Evolutionary conservation across 1,139 yeast species (phyloP).

Genomic region (Candida sanyaensis): DNA sequence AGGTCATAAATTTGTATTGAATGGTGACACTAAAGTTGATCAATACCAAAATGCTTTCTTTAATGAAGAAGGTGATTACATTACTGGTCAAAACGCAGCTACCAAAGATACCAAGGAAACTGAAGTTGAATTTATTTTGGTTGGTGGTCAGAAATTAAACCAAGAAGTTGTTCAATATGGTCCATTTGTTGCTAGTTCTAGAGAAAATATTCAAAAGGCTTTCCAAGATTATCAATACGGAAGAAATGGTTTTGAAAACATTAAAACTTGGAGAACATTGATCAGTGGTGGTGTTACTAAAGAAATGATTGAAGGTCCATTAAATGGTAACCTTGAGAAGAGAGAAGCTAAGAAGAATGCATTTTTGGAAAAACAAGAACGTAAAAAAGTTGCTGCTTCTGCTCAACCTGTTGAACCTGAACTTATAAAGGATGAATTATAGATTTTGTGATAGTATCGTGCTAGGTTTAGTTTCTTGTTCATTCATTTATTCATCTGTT

Average conservation of each 20-base stretch:
- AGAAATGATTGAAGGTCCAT: constrained; percentile 43
- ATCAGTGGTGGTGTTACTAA: constrained; percentile 62
- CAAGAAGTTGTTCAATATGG: constrained; percentile 88
- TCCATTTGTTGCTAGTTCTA: constrained; percentile 77
- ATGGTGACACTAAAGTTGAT: constrained; percentile 40
- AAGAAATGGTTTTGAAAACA: constrained; percentile 72
- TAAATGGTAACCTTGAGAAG: constrained; percentile 34
- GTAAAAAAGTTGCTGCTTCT: constrained; percentile 10
- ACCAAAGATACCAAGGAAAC: constrained; percentile 24
- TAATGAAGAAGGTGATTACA: constrained; percentile 61
- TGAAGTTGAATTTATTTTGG: constrained; percentile 58
- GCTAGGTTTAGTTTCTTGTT: not conserved
- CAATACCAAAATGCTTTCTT: constrained; percentile 62
- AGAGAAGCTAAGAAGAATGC: constrained; percentile 32
- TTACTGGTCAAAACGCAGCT: constrained; percentile 52
- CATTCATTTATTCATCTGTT: not conserved
- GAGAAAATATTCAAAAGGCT: constrained; percentile 64
- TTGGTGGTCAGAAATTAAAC: constrained; percentile 77
- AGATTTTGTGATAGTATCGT: not conserved
- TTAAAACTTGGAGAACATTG: constrained; percentile 66
- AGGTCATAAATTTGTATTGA: constrained; percentile 57
- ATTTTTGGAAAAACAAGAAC: constrained; percentile 20
- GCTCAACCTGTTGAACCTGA: constrained; percentile 10
- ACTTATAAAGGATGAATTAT: constrained; percentile 20
- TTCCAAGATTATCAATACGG: constrained; percentile 70